Percentiles rank a stretch among this genome's conserved stretches.
Evolutionary conservation across 768 basidiomycete genomes (phyloP).

Genomic region (Leccinum variicolor): DNA sequence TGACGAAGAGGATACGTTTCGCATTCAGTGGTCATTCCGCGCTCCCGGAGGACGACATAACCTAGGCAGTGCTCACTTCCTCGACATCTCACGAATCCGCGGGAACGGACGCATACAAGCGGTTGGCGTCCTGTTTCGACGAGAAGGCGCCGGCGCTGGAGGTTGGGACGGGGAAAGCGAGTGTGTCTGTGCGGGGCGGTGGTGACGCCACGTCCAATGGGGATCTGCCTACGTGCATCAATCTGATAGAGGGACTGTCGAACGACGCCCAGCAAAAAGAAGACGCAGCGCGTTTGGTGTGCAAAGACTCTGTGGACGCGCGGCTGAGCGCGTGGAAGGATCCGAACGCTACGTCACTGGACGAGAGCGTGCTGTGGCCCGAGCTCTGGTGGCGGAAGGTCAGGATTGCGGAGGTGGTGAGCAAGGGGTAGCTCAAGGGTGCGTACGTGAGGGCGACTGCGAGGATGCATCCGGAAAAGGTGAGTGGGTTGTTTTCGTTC

Average conservation of each 20-base stretch:
- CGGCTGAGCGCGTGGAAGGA: slow-evolving; percentile 74
- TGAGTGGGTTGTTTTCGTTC: slow-evolving; percentile 30
- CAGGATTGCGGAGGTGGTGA: slow-evolving; percentile 87
- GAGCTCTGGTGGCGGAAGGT: slow-evolving; percentile 77
- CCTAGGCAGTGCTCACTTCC: too few relatives aligned
- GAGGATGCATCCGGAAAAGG: slow-evolving; percentile 97
- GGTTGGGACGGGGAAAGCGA: slow-evolving; percentile 20
- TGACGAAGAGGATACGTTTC: slow-evolving; percentile 29
- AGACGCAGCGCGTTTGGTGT: slow-evolving; percentile 58
- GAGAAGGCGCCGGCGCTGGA: slow-evolving; percentile 7
- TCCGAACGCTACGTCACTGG: slow-evolving; percentile 84
- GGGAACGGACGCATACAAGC: too few relatives aligned
- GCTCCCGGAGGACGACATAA: slow-evolving; percentile 61
- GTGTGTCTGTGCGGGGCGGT: slow-evolving; percentile 6
- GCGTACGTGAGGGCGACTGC: slow-evolving; percentile 89
- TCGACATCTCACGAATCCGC: too few relatives aligned
- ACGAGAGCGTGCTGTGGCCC: slow-evolving; percentile 79
- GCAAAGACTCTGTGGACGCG: slow-evolving; percentile 82
- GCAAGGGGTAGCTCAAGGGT: slow-evolving; percentile 81
- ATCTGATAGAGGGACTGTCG: slow-evolving; percentile 39
- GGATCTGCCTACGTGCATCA: slow-evolving; percentile 36
- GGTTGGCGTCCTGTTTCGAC: slow-evolving; percentile 9
- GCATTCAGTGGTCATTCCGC: neutral
- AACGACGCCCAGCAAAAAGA: slow-evolving; percentile 64
- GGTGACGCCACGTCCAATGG: slow-evolving; percentile 35